Evolutionary conservation across 176 grass and related monocot species (phyloP).

Genomic region (Rhynchospora breviuscula): DNA sequence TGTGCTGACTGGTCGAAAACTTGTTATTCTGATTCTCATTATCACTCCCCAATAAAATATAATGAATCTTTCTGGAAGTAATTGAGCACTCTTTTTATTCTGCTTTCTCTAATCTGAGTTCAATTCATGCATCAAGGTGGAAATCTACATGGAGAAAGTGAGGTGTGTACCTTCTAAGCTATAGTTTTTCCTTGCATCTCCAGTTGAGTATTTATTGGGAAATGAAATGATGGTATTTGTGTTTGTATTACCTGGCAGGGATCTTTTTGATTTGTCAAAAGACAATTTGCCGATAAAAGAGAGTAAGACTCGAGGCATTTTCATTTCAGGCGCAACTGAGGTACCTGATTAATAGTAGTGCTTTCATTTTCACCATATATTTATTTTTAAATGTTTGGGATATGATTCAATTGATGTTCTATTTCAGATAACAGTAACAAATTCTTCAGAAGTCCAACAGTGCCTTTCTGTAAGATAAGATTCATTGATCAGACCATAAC

Average conservation of each 20-base stretch:
- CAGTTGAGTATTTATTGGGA: not conserved
- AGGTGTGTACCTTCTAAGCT: constrained; percentile 38
- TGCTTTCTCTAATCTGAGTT: constrained; percentile 17
- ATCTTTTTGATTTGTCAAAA: constrained; percentile 93
- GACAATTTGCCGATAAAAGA: constrained; percentile 95
- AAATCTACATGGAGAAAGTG: constrained; percentile 92
- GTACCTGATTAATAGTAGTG: constrained; percentile 20
- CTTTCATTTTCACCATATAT: constrained; percentile 6
- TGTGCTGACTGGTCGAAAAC: not conserved
- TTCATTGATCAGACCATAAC: not conserved
- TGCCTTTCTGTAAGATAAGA: constrained; percentile 66
- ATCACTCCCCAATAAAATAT: not conserved
- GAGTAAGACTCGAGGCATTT: constrained; percentile 73
- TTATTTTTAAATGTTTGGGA: constrained; percentile 17
- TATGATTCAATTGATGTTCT: constrained; percentile 13
- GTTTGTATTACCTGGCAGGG: constrained; percentile 38
- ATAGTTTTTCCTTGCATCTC: constrained; percentile 7
- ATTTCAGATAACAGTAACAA: constrained; percentile 54
- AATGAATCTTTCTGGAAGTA: not conserved
- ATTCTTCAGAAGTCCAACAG: constrained; percentile 51
- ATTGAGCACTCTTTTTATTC: not conserved
- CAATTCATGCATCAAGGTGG: constrained; percentile 42
- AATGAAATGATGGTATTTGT: not conserved
- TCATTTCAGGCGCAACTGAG: constrained; percentile 84
- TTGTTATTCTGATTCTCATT: not conserved